Base-by-base conservation (phyloP, 2,329 filamentous ascomycete species). In the Hymenotorrendiella dingleyae region DNA sequence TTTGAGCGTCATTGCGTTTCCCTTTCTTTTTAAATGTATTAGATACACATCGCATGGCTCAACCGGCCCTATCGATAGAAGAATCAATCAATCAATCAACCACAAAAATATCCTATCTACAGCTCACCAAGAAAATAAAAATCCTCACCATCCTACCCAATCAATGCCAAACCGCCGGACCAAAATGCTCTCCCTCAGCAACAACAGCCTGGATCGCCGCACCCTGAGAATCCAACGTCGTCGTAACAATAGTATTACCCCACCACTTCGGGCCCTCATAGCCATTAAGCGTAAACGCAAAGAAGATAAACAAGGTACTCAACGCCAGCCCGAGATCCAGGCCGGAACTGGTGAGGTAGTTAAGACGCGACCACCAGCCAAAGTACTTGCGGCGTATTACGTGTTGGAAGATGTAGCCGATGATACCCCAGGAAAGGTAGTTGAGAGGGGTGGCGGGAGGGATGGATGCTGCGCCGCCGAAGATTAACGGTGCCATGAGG, bases 281-380 rank as follows among this genome's bases (percentile, higher is more conserved):
- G 14, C 72, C 64, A 23, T 78, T 75, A 53, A 86, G 59, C 40
- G 80, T 78, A 23, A 88, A 66, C 0, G 78, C 68, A 10, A 48
- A 52, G 37, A 87, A 84, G 46, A 87, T 82, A 45, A 87, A 63
- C 20, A 88, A 72, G 0, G 82, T 84, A 23, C 72, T 74, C n/a
- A 87, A 59, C 8, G 80, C 77, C 6, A 87, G 69, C 9, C 83
- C 84, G 39, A 76, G 75, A 61, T 87, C 84, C 20, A 88, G 66
- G 1, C 78, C 84, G 0, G 82, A 82, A 19, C 82, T 85, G 0
- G 81, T 78, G 56, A 87, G 72, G 60, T 87, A 88, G 67, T 88
- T 87, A 67, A 85, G 86, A 61, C 82, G 76, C 62, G 83, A 67
- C 84, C 84, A 88, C 84, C 83, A 87, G 27, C 78, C 82, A 5